Conservation (phyloP, 768 basidiomycete species). For the Leccinum sublutescens region DNA sequence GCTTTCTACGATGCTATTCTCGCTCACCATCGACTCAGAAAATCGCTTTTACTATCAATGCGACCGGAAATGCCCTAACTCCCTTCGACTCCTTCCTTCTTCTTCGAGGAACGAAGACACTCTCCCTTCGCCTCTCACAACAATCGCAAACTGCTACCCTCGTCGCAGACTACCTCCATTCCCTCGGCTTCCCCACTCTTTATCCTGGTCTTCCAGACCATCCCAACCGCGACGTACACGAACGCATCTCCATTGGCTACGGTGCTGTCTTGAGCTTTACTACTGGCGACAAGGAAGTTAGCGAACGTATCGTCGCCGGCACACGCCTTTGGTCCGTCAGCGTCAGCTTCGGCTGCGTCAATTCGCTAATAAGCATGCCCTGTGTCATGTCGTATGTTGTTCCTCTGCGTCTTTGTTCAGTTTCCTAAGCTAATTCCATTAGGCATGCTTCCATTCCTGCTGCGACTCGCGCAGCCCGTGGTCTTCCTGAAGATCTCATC, state of each 20-base stretch:
- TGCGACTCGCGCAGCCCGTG: slow-evolving; percentile 90
- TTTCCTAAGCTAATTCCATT: not conserved
- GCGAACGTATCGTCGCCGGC: slow-evolving; percentile 89
- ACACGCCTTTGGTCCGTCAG: slow-evolving; percentile 96
- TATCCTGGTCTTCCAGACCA: slow-evolving; percentile 89
- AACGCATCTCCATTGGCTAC: slow-evolving; percentile 84
- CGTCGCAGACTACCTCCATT: slow-evolving; percentile 83
- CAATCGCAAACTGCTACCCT: slow-evolving; percentile 80
- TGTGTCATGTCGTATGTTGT: slow-evolving; percentile 96
- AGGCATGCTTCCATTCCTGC: slow-evolving; percentile 97
- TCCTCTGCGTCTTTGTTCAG: not conserved
- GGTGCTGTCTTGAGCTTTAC: slow-evolving; percentile 95
- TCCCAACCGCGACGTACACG: slow-evolving; percentile 84
- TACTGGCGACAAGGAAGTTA: slow-evolving; percentile 86
- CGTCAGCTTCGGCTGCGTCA: slow-evolving; percentile 97
- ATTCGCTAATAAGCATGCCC: slow-evolving; percentile 98
- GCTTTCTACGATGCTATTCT: not conserved
- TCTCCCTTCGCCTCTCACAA: slow-evolving; percentile 93
- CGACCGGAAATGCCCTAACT: slow-evolving; percentile 89
- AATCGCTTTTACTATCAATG: slow-evolving; percentile 89
- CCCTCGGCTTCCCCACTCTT: slow-evolving; percentile 84
- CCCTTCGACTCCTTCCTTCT: slow-evolving; percentile 97
- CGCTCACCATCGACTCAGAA: slow-evolving; percentile 46
- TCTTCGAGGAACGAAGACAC: slow-evolving; percentile 92
- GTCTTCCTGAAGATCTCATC: slow-evolving; percentile 97